These are phyloP conservation scores for Lumnitzera littorea DNA, from an alignment of 345 rosid genomes.

Conservation along the genomic window DNA sequence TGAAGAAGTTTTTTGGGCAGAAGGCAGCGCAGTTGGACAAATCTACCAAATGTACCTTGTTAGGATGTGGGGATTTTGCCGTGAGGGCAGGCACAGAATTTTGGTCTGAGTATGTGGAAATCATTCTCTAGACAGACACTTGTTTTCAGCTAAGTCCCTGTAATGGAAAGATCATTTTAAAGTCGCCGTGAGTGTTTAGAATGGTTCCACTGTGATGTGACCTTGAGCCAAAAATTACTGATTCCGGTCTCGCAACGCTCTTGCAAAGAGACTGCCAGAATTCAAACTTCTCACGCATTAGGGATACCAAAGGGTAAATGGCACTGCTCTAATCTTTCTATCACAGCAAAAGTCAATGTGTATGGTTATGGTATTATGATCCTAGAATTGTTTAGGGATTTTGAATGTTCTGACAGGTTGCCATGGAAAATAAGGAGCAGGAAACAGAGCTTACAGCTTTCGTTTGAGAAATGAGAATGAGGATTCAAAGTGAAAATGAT, in stretches of 20 bases:
- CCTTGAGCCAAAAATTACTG: conserved; percentile 43
- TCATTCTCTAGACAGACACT: conserved; percentile 42
- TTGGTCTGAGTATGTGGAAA: conserved; percentile 44
- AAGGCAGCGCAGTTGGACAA: conserved; percentile 38
- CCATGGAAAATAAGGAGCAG: conserved; percentile 13
- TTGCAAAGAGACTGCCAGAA: conserved; percentile 13
- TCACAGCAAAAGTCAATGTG: conserved; percentile 33
- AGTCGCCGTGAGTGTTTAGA: conserved; percentile 58
- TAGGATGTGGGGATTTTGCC: conserved; percentile 46
- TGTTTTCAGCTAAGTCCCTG: conserved; percentile 22
- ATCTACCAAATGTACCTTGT: conserved; percentile 53
- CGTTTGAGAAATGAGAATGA: conserved; percentile 18
- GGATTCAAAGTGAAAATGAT: conserved; percentile 9
- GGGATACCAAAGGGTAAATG: conserved; percentile 36
- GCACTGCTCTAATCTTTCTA: conserved; percentile 29
- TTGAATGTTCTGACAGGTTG: conserved; percentile 19
- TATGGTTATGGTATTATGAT: conserved; percentile 36
- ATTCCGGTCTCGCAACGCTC: conserved; percentile 48
- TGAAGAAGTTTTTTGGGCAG: conserved; percentile 44
- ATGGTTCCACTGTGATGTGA: conserved; percentile 52
- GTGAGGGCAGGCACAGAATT: conserved; percentile 29
- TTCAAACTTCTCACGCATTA: conserved; percentile 17
- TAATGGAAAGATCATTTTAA: conserved; percentile 42
- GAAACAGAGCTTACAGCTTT: conserved; percentile 26
- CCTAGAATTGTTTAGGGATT: conserved; percentile 36